These are phyloP conservation scores for Oryza officinalis DNA, from an alignment of 176 grass and related monocot genomes.

Conservation along the genomic window DNA sequence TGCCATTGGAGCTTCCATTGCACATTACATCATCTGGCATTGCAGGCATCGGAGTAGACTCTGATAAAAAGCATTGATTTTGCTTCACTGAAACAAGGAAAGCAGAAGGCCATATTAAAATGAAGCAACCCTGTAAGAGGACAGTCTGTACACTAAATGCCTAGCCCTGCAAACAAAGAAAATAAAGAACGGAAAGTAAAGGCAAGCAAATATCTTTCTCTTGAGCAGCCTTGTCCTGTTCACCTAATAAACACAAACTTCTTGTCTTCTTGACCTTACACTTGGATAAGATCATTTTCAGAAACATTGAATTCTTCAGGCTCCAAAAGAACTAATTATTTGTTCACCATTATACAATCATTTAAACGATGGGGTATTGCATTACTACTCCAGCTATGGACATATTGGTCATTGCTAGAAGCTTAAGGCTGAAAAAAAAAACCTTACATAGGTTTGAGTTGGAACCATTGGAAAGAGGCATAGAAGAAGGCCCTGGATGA, in stretches of 20 bases:
- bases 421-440: constrained; percentile 22
- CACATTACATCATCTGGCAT: constrained; percentile 56
- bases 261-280: not conserved
- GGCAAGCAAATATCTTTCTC: not conserved
- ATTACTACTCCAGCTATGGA: constrained; percentile 5
- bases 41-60: constrained; percentile 43
- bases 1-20: constrained; percentile 62
- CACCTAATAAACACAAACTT: not conserved
- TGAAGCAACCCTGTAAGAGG: not conserved
- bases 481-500: constrained; percentile 45
- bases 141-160: not conserved
- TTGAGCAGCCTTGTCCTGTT: not conserved
- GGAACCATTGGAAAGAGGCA: constrained; percentile 70
- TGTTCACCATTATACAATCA: not conserved
- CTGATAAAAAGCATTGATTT: constrained; percentile 63
- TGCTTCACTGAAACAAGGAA: constrained; percentile 78
- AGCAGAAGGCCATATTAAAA: constrained; percentile 28
- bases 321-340: not conserved
- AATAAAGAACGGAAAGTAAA: not conserved
- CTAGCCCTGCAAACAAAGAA: not conserved
- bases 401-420: constrained; percentile 1
- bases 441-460: constrained; percentile 65
- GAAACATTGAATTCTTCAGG: not conserved
- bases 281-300: constrained; percentile 2
- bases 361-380: not conserved